Base-by-base conservation (phyloP, 306 rosid species). In the Hippophae tibetana region DNA sequence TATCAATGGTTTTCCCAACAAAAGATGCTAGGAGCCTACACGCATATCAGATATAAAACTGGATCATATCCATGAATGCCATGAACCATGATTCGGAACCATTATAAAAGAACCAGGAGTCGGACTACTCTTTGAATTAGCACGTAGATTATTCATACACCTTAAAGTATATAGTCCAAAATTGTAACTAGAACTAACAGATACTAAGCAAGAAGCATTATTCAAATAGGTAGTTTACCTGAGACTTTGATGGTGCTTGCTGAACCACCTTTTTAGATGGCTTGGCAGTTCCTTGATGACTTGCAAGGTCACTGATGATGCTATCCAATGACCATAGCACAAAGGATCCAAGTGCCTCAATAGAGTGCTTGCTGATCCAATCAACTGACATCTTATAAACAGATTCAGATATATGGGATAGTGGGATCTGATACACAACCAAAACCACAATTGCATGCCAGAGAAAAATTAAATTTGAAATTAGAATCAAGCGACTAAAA, bases 301-400 rank as follows among this genome's bases (percentile, higher is more conserved):
- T 69, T 55, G 74, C 67, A 52, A 84, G 65, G 78, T 87, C 95
- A 45, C 67, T 68, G 48, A 84, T 74, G 71, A 81, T 76, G 70
- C 83, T 75, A 31, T 84, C 95, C 52, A 84, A 72, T 10, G 74
- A 79, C 95, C 88, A 87, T 13, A 72, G 60, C 70, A 81, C 75
- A 62, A 81, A 84, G 52, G 83, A 74, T 56, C 77, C 75, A 66
- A 87, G 86, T 5, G 85, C 83, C 43, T 87, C 95, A 13, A 65
- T 44, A 44, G 86, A 74, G 48, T 69, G 74, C 55, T 71, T 66
- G 62, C 79, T 31, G 50, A 87, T 83, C 95, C 95, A 87, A 31
- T 87, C 86, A 44, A 68, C 65, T 5, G 89, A 81, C 73, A 65
- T 60, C 80, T 78, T 84, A 62, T 75, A 84, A 43, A 84, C 69